phyloP scores from a whole-genome alignment of 2,329 filamentous ascomycete species.

The Neoscytalidium dimidiatum region DNA sequence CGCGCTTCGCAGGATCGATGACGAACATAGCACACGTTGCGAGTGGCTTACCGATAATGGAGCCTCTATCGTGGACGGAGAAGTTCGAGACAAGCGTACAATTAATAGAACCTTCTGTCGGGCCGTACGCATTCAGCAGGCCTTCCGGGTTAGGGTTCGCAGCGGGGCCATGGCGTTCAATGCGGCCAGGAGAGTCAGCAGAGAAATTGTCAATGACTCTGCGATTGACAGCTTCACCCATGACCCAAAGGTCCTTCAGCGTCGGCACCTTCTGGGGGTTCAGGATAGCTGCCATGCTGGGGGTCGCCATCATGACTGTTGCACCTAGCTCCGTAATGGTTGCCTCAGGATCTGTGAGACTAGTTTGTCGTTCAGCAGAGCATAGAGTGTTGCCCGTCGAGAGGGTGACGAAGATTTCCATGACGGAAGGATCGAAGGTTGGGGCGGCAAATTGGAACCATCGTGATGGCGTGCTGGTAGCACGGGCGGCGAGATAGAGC shows the following conservation, averaged over 20 bases:
- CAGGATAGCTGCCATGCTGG: constrained; percentile 77
- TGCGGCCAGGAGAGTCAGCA: constrained; percentile 42
- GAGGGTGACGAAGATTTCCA: constrained; percentile 89
- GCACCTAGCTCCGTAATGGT: constrained; percentile 64
- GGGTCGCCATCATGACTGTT: constrained; percentile 83
- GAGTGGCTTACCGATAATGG: constrained; percentile 75
- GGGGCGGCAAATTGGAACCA: constrained; percentile 82
- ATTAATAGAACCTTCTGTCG: constrained; percentile 85
- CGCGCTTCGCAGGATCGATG: constrained; percentile 41
- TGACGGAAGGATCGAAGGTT: constrained; percentile 84
- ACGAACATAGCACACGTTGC: constrained; percentile 76
- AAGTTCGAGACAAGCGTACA: constrained; percentile 72
- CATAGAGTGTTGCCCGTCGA: constrained; percentile 76
- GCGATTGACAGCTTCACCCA: constrained; percentile 75
- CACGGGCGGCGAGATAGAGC: constrained; percentile 56
- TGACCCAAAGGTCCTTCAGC: constrained; percentile 76
- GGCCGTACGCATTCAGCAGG: constrained; percentile 80
- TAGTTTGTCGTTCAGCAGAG: constrained; percentile 69
- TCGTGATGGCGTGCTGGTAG: constrained; percentile 54
- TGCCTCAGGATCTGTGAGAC: constrained; percentile 72
- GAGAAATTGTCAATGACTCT: constrained; percentile 30
- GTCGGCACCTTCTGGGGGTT: constrained; percentile 66
- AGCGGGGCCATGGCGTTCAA: constrained; percentile 63
- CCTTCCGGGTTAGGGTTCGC: constrained; percentile 47
- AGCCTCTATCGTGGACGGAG: constrained; percentile 58